Evolutionary conservation across 2,329 filamentous ascomycete species (phyloP).

Genomic region (Tolypocladium ovalisporum): DNA sequence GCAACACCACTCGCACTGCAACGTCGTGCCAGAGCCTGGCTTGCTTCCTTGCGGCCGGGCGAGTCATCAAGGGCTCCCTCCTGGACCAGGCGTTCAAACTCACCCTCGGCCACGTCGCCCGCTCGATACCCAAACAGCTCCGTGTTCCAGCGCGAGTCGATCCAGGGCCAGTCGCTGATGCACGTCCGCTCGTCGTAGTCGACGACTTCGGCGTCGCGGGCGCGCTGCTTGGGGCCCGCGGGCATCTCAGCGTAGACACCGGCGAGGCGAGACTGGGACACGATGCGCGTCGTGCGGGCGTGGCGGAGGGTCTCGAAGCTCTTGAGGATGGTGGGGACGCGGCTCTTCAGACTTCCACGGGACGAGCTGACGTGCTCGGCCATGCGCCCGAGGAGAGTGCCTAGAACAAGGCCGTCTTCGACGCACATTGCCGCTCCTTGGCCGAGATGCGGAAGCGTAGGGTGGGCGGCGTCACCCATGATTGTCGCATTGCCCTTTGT

Average conservation of each 20-base stretch:
- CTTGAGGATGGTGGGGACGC: background rate
- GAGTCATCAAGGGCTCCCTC: background rate
- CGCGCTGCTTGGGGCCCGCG: slow-evolving; percentile 1
- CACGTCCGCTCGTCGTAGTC: slow-evolving; percentile 1
- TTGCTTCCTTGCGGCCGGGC: background rate
- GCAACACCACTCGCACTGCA: background rate
- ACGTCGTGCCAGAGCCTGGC: background rate
- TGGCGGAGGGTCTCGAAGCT: slow-evolving; percentile 4
- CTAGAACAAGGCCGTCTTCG: slow-evolving; percentile 13
- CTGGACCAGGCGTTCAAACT: slow-evolving; percentile 1
- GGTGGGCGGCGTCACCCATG: slow-evolving; percentile 9
- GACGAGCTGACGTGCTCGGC: background rate
- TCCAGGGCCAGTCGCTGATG: slow-evolving; percentile 6
- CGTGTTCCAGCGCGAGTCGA: slow-evolving; percentile 5
- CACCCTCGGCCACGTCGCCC: slow-evolving; percentile 1
- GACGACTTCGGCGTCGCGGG: slow-evolving; percentile 5
- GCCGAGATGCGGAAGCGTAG: slow-evolving; percentile 12
- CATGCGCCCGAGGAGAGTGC: slow-evolving; percentile 14
- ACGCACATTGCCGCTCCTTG: slow-evolving; percentile 15
- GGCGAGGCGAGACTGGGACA: slow-evolving; percentile 1
- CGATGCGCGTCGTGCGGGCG: slow-evolving; percentile 2
- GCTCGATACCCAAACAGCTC: slow-evolving; percentile 3
- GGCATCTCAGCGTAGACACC: slow-evolving; percentile 4
- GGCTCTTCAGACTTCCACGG: background rate
- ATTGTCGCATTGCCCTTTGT: slow-evolving; percentile 4